Evolutionary conservation across 2,329 filamentous ascomycete species (phyloP), one percentile per base, ranked within the genome.

Genomic region (Rutstroemia sp.): DNA sequence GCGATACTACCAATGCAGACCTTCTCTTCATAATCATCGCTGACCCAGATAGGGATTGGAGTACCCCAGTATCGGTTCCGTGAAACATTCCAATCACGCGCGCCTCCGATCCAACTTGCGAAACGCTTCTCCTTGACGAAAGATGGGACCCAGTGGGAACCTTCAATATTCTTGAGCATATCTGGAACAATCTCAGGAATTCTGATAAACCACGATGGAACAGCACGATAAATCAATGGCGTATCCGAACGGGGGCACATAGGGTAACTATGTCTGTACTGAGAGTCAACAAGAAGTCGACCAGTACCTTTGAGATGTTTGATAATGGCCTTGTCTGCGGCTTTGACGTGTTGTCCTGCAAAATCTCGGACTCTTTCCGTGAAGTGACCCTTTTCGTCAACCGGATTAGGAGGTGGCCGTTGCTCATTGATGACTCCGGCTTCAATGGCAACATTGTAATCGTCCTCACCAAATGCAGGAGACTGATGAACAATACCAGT

Each of bases 211-310:
- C 92, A 97, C 0, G 91, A 90, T 8, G 92, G 89, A 17, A 96
- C 90, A 25, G 92, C 90, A 62, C 88, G 84, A 73, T 95, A 94
- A 65, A 97, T 96, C 60, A 97, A 79, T 30, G 91, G 92, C 0
- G 89, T 96, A 69, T 96, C 92, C n/a, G 91, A 96, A 59, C 92
- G 84, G 75, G 88, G 91, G 72, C 92, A 96, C 81, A 92, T 92
- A 19, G 90, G 91, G 71, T 96, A 95, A 65, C 89, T 92, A 76
- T 97, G 92, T 68, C 81, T 89, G 60, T 96, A 81, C 72, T 95
- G 89, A 49, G 88, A 89, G 62, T 96, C 91, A 30, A 91, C 87
- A 38, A 96, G 79, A 51, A 96, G 70, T 54, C 90, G 83, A 14
- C 88, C 89, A 19, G 79, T 81, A 23, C 79, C 79, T 73, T 94